Evolutionary conservation across 1,284 basidiomycete genomes (phyloP), one percentile per base, ranked within the genome.

Genomic region (Wallemia hederae): DNA sequence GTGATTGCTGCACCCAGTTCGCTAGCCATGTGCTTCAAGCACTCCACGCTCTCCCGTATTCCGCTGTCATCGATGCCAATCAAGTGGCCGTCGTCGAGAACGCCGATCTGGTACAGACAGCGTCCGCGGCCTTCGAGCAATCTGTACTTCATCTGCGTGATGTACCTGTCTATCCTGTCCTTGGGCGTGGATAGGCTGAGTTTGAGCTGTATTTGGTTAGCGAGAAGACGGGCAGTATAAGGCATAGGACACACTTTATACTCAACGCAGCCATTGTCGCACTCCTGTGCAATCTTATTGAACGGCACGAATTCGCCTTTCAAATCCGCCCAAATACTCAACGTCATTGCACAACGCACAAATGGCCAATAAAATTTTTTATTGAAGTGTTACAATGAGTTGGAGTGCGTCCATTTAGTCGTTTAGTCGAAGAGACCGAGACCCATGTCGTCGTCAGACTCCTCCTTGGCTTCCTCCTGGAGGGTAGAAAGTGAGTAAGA

Each of bases 371-470:
- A 22, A 26, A 22, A 14, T 60, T 61, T n/a, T 26, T 28, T 17
- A 25, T 15, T 62, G 26, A 26, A 19, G 24, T 25, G 58, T 55
- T 25, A 29, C 55, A 59, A 61, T 31, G 9, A 27, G 9, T 15
- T 2, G 24, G 17, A 59, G 24, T 61, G 25, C n/a, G n/a, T n/a
- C n/a, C n/a, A n/a, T n/a, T n/a, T n/a, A n/a, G n/a, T n/a, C 33
- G 24, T 28, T 26, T 58, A 62, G 33, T 62, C 62, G 57, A 62
- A 62, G 27, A 62, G 62, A 61, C 62, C 59, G 39, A 62, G 61
- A 55, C 62, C 62, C 62, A 62, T 62, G 62, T 62, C 62, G 27
- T 62, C 62, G 59, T 62, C 55, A 60, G 62, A 62, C 59, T 64
- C 63, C 61, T 65, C 62, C 60, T 65, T 63, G 22, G 59, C 59